Evolutionary conservation across 345 rosid genomes (phyloP), one percentile per base, ranked within the genome.

Genomic region (Anacardium occidentale): DNA sequence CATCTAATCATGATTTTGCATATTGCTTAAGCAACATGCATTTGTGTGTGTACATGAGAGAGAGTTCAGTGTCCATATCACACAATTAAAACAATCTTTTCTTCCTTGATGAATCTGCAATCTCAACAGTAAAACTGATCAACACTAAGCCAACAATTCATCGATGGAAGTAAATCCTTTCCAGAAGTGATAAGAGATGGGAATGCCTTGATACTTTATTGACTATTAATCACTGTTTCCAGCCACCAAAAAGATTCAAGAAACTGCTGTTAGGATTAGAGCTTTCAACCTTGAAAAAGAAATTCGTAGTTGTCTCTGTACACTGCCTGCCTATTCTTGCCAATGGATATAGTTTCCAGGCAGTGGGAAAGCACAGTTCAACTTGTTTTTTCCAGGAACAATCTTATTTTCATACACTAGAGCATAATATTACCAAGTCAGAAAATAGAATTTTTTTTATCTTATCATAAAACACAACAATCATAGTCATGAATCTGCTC

Each of bases 401-500:
- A 51, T 17, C 68, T 42, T 53, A 17, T 17, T 12, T 37, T 26
- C 40, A 22, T 24, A 65, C 11, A n/a, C 9, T 42, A 32, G 18
- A 8, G 9, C 18, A 70, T 57, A 58, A 58, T 60, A 44, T 24
- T 42, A 66, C 24, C 22, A 42, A 29, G 17, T 55, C 48, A 76
- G 52, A 40, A 61, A 24, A 62, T 14, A 10, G 52, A 69, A 24
- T 4, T 25, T 60, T 59, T 57, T 70, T 61, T 3, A 14, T 15
- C 13, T 6, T 7, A 42, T 37, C 8, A 2, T 9, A 58, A 10
- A 40, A 22, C 2, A 34, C 7, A 13, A 14, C 66, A 59, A 75
- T 3, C 5, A 17, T 51, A 42, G 34, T 57, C 37, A 64, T 76
- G 58, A 56, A 62, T 68, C 34, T 47, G 78, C 86, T 81, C 73